A percentile compares a stretch with the other conserved stretches of the same genome.
These are phyloP conservation scores for Aspergillus unguis DNA, from an alignment of 2,329 filamentous ascomycete genomes.

Conservation along the genomic window DNA sequence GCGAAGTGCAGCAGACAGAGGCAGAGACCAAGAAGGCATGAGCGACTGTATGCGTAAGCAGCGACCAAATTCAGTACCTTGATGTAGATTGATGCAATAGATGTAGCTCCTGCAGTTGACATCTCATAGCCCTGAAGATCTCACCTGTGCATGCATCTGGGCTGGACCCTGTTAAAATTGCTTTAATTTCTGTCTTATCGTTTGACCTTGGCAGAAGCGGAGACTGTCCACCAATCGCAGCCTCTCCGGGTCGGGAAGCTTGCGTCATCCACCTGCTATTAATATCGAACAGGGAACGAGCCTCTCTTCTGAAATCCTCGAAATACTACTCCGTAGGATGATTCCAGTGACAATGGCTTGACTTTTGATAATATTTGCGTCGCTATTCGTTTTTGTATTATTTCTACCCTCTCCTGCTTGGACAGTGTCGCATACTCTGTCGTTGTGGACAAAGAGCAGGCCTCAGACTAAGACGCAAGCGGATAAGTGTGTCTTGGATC, in stretches of 20 bases:
- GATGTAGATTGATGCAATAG: neutral
- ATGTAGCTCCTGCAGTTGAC: neutral
- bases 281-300: neutral
- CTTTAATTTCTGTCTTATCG: neutral
- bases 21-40: slow-evolving; percentile 5
- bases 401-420: neutral
- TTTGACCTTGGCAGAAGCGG: slow-evolving; percentile 1
- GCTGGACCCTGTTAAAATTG: neutral
- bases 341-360: neutral
- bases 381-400: neutral
- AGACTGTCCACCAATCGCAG: slow-evolving; percentile 14
- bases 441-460: neutral
- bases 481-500: slow-evolving; percentile 12
- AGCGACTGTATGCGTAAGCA: neutral
- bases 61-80: neutral
- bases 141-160: neutral
- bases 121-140: slow-evolving; percentile 4
- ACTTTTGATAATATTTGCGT: neutral
- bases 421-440: neutral
- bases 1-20: slow-evolving; percentile 10
- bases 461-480: neutral
- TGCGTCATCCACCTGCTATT: slow-evolving; percentile 20
- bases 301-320: too few relatives aligned
- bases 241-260: slow-evolving; percentile 10
- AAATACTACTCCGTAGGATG: too few relatives aligned